Conservation (phyloP, 495 filamentous ascomycete genomes). For the Tuber microsphaerosporum region DNA sequence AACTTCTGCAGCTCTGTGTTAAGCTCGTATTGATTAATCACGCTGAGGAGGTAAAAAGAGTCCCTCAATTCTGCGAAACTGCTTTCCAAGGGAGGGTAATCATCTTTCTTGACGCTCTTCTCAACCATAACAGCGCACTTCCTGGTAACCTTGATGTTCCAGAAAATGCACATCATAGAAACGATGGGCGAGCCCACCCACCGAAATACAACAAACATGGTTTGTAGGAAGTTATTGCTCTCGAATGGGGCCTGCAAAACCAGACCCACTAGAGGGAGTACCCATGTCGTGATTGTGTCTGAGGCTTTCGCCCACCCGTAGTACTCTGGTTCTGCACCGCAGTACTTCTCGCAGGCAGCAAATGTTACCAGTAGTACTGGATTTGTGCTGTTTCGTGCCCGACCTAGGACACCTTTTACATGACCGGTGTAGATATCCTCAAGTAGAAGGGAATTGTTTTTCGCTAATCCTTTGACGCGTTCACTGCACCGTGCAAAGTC, state of each 20-base stretch:
- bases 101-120: slow-evolving; percentile 44
- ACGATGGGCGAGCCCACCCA: slow-evolving; percentile 46
- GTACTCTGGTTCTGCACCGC: neutral
- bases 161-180: slow-evolving; percentile 45
- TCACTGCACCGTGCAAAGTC: neutral
- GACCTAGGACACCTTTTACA: neutral
- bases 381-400: neutral
- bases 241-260: slow-evolving; percentile 48
- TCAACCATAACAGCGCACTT: slow-evolving; percentile 48
- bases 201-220: slow-evolving; percentile 42
- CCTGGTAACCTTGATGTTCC: slow-evolving; percentile 48
- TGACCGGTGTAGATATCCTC: neutral
- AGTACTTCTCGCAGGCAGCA: neutral
- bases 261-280: slow-evolving; percentile 46
- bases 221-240: slow-evolving; percentile 44
- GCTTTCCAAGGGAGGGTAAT: slow-evolving; percentile 30
- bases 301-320: slow-evolving; percentile 43
- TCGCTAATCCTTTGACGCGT: neutral
- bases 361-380: neutral
- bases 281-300: slow-evolving; percentile 47
- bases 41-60: slow-evolving; percentile 45
- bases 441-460: neutral
- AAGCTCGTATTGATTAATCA: slow-evolving; percentile 46
- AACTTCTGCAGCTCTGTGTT: neutral
- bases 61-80: slow-evolving; percentile 46